phyloP scores from a whole-genome alignment of 2,329 filamentous ascomycete genomes.

The Nigrograna mackinnonii region DNA sequence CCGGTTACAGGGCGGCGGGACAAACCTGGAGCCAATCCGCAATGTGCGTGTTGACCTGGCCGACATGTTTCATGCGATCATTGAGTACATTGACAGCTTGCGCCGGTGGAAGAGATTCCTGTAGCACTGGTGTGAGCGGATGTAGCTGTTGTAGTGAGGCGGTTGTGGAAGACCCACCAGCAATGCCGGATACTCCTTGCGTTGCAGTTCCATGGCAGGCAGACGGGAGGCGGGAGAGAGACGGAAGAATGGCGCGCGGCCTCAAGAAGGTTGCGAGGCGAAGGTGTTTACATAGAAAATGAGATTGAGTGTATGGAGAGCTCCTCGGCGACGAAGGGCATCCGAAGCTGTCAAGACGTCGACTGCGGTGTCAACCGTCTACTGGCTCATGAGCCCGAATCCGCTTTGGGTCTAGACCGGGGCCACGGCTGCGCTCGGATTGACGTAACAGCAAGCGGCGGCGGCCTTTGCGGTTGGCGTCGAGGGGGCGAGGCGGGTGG shows the following conservation, averaged over 20 bases:
- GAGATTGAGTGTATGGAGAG: conserved; percentile 18
- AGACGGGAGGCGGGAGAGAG: too few relatives aligned
- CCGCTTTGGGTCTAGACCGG: conserved; percentile 23
- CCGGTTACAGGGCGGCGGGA: conserved; percentile 16
- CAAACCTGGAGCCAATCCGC: conserved; percentile 96
- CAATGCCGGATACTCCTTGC: conserved; percentile 91
- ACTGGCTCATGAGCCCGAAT: conserved; percentile 22
- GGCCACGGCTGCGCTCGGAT: conserved; percentile 18
- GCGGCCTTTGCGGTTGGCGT: too few relatives aligned
- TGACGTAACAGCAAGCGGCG: conserved; percentile 26
- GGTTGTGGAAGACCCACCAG: conserved; percentile 67
- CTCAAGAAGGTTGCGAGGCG: conserved; percentile 19
- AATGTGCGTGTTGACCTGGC: conserved; percentile 84
- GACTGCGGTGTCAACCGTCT: conserved; percentile 32
- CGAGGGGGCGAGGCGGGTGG: too few relatives aligned
- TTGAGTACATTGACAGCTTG: conserved; percentile 82
- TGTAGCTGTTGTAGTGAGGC: conserved; percentile 15
- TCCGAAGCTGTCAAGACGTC: conserved; percentile 28
- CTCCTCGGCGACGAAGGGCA: conserved; percentile 29
- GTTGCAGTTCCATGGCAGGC: conserved; percentile 69
- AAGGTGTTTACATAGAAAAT: conserved; percentile 33
- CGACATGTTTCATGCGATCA: conserved; percentile 86
- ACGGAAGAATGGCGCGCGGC: conserved; percentile 29
- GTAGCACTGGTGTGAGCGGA: conserved; percentile 30
- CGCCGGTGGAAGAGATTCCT: conserved; percentile 80